phyloP scores from a whole-genome alignment of 345 rosid species.

The Trapa incisa region DNA sequence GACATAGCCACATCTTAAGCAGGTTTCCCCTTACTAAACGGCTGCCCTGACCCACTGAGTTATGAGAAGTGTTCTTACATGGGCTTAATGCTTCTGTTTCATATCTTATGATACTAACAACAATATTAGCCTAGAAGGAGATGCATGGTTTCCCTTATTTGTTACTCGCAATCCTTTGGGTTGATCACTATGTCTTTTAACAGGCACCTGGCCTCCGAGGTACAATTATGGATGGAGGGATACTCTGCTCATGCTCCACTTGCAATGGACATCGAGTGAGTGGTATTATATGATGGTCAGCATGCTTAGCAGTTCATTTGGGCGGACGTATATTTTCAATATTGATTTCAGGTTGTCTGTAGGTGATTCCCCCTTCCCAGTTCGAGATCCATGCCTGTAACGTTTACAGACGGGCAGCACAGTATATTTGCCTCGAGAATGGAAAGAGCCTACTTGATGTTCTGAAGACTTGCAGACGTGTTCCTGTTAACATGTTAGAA shows the following conservation, averaged over 20 bases:
- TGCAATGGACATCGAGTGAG: constrained; percentile 82
- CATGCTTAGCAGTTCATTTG: constrained; percentile 7
- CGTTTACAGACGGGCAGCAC: constrained; percentile 83
- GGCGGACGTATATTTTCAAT: background rate
- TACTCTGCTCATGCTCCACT: constrained; percentile 71
- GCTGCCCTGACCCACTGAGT: too few species aligned
- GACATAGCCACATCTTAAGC: background rate
- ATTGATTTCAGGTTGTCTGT: constrained; percentile 14
- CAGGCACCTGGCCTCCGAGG: constrained; percentile 93
- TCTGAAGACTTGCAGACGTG: constrained; percentile 63
- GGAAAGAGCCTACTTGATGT: constrained; percentile 97
- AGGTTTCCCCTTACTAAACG: too few species aligned
- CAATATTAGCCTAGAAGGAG: background rate
- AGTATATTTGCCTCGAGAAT: constrained; percentile 92
- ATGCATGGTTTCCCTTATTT: background rate
- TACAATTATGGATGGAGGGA: constrained; percentile 71
- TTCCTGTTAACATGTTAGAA: constrained; percentile 63
- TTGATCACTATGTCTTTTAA: constrained; percentile 14
- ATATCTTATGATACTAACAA: background rate
- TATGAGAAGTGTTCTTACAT: background rate
- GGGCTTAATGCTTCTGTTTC: background rate
- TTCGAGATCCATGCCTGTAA: constrained; percentile 97
- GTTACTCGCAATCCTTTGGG: constrained; percentile 3
- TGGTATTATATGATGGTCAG: constrained; percentile 2
- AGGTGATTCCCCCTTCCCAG: constrained; percentile 92